Evolutionary conservation across 345 rosid species (phyloP), one percentile per base, ranked within the genome.

Genomic region (Camelina laxa): DNA sequence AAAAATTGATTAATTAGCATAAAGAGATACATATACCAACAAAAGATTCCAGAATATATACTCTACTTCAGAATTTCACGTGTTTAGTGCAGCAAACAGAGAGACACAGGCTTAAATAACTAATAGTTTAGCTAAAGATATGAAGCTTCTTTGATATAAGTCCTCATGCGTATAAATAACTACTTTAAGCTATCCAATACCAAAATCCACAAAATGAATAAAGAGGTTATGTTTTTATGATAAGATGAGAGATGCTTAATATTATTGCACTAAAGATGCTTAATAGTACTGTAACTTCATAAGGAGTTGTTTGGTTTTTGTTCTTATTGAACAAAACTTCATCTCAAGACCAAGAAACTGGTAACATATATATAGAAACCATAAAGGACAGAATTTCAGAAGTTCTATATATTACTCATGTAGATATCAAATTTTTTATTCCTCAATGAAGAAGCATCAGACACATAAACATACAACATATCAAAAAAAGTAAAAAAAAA

Each of bases 11-110:
- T 71, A 71, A 51, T 39, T 44, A 60, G 20, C 49, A 41, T 44
- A 77, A 78, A 78, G 73, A 44, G 68, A 58, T 66, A 72, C 65
- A 59, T 22, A 59, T 58, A 65, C 9, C 76, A 77, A 77, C 76
- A 57, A 70, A 71, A 57, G 55, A 65, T 65, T 55, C 67, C 72
- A 64, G 15, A 64, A 77, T 64, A 48, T 76, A 58, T 65, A 58
- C 72, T 64, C 55, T 17, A 10, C 24, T 39, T 57, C 13, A 57
- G 48, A 69, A 0, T 49, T 48, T 77, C 77, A 77, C 73, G 77
- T 78, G 81, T 60, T 53, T 41, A 50, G 50, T 65, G 59, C 57
- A 66, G 22, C 45, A 67, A 67, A 59, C 67, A 67, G 60, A 58
- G 74, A 53, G 39, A 65, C 56, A 57, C 20, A 49, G 61, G 33